Percentiles rank a stretch among this genome's conserved stretches.
These are phyloP conservation scores for Ulmus americana DNA, from an alignment of 331 rosid genomes.

Conservation along the genomic window DNA sequence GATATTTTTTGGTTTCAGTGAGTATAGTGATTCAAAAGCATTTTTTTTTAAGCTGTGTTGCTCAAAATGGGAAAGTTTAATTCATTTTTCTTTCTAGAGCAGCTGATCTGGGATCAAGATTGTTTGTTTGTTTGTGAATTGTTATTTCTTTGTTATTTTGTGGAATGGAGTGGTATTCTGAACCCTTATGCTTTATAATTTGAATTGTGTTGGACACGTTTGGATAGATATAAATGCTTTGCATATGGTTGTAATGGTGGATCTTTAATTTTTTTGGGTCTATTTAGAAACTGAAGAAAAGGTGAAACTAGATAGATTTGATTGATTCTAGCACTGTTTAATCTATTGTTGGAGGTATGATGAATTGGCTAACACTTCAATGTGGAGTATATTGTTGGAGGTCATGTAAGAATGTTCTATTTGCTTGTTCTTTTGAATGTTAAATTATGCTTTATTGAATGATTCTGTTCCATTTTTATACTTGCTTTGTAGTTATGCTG, in stretches of 20 bases:
- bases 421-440: not conserved
- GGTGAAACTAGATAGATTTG: not conserved
- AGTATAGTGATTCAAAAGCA: no score
- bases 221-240: not conserved
- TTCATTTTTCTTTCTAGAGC: no score
- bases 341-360: slow-evolving; percentile 54
- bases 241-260: not conserved
- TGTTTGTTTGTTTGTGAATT: not conserved
- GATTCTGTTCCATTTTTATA: not conserved
- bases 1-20: no score
- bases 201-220: not conserved
- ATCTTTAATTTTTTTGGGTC: not conserved
- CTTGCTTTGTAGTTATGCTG: not conserved
- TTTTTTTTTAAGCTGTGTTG: no score
- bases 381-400: slow-evolving; percentile 96
- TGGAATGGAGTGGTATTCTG: not conserved
- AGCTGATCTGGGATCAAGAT: slow-evolving; percentile 1
- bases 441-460: not conserved
- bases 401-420: slow-evolving; percentile 25
- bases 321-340: not conserved
- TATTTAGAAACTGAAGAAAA: slow-evolving; percentile 7
- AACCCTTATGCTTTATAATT: not conserved
- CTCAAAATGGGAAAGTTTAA: no score
- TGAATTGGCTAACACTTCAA: slow-evolving; percentile 48
- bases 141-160: not conserved